phyloP scores from a whole-genome alignment of 139 green algal species.

The Auxenochlorella pyrenoidosa region DNA sequence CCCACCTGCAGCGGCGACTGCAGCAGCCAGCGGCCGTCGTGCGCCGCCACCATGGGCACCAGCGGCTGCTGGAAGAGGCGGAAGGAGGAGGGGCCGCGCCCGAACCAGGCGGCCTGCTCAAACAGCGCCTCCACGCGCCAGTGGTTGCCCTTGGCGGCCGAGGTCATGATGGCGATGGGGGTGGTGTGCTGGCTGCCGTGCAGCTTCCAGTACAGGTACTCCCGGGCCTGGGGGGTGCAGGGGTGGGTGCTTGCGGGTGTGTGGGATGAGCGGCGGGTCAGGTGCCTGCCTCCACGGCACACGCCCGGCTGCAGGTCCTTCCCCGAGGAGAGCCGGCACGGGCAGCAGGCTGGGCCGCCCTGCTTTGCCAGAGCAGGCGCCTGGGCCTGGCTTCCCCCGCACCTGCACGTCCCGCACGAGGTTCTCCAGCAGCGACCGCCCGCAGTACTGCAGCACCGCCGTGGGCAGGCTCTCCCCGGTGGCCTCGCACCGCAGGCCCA shows the following conservation, averaged over 20 bases:
- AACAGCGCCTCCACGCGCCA: slow-evolving; percentile 76
- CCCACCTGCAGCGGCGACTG: slow-evolving; percentile 48
- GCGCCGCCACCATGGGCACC: slow-evolving; percentile 88
- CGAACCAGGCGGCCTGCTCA: slow-evolving; percentile 81
- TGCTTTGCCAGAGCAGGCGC: neutral
- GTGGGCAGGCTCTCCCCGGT: slow-evolving; percentile 92
- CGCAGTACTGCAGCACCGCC: slow-evolving; percentile 95
- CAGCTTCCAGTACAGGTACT: slow-evolving; percentile 95
- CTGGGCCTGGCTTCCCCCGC: too few relatives aligned
- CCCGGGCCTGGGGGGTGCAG: slow-evolving; percentile 78
- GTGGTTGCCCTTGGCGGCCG: slow-evolving; percentile 97
- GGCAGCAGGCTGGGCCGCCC: too few relatives aligned
- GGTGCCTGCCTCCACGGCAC: too few relatives aligned
- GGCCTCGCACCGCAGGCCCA: slow-evolving; percentile 87
- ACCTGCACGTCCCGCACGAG: slow-evolving; percentile 94
- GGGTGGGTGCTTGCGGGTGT: too few relatives aligned
- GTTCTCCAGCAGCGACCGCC: slow-evolving; percentile 89
- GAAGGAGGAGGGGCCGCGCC: slow-evolving; percentile 81
- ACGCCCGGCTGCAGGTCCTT: too few relatives aligned
- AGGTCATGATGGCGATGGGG: slow-evolving; percentile 98
- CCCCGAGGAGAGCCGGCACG: neutral
- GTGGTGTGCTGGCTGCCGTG: slow-evolving; percentile 82
- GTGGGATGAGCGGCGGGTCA: too few relatives aligned
- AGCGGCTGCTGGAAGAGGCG: slow-evolving; percentile 87
- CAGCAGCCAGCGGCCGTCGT: slow-evolving; percentile 86